Percentiles rank a stretch among this genome's conserved stretches.
phyloP scores from a whole-genome alignment of 768 basidiomycete genomes.

The Coprinopsis sp. region DNA sequence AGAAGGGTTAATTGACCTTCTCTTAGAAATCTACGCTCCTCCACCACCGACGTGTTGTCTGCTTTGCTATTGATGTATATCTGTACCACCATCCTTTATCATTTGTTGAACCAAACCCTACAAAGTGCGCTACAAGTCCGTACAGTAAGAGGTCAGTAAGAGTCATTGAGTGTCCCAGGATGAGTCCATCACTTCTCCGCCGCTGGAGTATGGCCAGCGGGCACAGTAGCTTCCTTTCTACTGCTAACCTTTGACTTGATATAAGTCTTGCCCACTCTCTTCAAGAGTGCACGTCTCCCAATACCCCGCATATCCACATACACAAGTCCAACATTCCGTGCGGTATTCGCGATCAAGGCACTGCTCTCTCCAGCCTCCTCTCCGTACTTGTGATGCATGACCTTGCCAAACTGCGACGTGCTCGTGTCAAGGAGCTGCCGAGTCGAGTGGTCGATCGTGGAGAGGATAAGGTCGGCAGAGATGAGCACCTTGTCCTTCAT shows the following conservation, averaged over 20 bases:
- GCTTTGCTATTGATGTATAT: conserved; percentile 43
- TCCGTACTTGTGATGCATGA: conserved; percentile 60
- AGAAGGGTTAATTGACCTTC: conserved; percentile 38
- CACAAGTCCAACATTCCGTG: conserved; percentile 67
- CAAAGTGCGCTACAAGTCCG: too few species aligned
- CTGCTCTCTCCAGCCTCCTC: conserved; percentile 57
- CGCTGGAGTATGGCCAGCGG: too few species aligned
- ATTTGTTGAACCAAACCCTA: too few species aligned
- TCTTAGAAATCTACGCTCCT: conserved; percentile 1
- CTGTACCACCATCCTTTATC: conserved; percentile 57
- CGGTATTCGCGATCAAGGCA: conserved; percentile 56
- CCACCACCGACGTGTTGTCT: not conserved
- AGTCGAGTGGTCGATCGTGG: conserved; percentile 58
- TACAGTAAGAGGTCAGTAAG: too few species aligned
- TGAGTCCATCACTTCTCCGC: too few species aligned
- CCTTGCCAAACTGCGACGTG: conserved; percentile 41
- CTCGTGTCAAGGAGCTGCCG: conserved; percentile 48
- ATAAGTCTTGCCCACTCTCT: conserved; percentile 53
- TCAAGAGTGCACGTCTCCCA: conserved; percentile 64
- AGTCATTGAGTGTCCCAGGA: too few species aligned
- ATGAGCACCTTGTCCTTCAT: conserved; percentile 49
- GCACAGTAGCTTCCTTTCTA: too few species aligned
- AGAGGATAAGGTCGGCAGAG: conserved; percentile 61
- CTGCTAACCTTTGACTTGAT: conserved; percentile 34
- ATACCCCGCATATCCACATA: conserved; percentile 75